Conservation (phyloP, 2,329 filamentous ascomycete genomes). For the Leptographium lundbergii region DNA sequence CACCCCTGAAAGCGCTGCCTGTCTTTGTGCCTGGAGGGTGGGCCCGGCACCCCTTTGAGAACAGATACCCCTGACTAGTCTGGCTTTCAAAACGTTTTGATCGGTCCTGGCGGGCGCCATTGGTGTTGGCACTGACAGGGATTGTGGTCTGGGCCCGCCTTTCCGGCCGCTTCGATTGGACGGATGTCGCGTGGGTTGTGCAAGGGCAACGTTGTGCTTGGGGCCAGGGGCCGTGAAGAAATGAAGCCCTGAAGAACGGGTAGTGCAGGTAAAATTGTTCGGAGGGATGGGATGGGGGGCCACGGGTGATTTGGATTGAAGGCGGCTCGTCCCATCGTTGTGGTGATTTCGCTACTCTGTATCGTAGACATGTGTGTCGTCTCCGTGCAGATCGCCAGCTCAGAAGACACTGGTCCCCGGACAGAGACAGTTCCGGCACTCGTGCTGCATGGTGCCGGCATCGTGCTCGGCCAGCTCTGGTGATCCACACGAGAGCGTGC, state of each 20-base stretch:
- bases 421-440: neutral
- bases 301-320: neutral
- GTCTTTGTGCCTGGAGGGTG: neutral
- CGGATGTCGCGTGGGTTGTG: neutral
- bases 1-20: neutral
- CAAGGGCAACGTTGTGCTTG: neutral
- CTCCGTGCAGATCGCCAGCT: neutral
- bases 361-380: no score
- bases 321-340: neutral
- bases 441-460: neutral
- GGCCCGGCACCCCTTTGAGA: neutral
- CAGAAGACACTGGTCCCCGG: neutral
- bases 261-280: no score
- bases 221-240: neutral
- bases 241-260: neutral
- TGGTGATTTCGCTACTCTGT: neutral
- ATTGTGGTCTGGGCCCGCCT: neutral
- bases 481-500: neutral
- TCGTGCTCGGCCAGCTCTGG: neutral
- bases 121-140: conserved; percentile 6
- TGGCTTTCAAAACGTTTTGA: conserved; percentile 8
- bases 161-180: conserved; percentile 3
- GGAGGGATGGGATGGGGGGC: neutral
- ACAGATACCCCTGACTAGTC: neutral
- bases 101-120: conserved; percentile 7